A percentile compares a stretch with the other conserved stretches of the same genome.
phyloP scores from a whole-genome alignment of 1,284 basidiomycete genomes.

The Porodaedalea pini region DNA sequence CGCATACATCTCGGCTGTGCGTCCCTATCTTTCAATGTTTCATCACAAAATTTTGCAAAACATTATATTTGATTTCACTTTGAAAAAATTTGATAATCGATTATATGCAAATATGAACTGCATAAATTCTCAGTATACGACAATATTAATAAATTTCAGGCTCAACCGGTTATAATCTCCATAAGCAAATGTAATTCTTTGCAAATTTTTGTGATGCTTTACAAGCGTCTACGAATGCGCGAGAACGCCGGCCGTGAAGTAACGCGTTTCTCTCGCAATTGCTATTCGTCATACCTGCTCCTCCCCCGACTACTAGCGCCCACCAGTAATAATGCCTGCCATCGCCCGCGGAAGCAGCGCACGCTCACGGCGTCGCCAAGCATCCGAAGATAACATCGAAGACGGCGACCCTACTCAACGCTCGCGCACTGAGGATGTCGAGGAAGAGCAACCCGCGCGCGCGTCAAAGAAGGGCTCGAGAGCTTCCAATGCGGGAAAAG shows the following conservation, averaged over 20 bases:
- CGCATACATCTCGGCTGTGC: too few relatives aligned
- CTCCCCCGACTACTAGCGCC: background rate
- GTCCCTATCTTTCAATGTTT: too few relatives aligned
- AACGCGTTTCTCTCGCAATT: background rate
- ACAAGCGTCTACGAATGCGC: too few relatives aligned
- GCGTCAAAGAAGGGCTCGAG: slow-evolving; percentile 1
- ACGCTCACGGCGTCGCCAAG: slow-evolving; percentile 6
- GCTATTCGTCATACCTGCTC: background rate
- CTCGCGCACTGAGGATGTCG: slow-evolving; percentile 15
- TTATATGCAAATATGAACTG: too few relatives aligned
- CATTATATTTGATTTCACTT: too few relatives aligned
- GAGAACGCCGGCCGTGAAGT: background rate
- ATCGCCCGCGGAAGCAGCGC: slow-evolving; percentile 7
- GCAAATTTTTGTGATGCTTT: too few relatives aligned
- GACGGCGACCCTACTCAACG: slow-evolving; percentile 13
- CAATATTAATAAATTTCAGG: too few relatives aligned
- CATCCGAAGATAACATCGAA: slow-evolving; percentile 15
- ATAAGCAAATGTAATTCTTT: too few relatives aligned
- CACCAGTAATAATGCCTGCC: slow-evolving; percentile 3
- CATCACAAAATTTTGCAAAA: too few relatives aligned
- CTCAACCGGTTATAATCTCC: too few relatives aligned
- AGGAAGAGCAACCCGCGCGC: slow-evolving; percentile 3
- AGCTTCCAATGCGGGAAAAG: background rate
- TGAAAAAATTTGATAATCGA: too few relatives aligned
- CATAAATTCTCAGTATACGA: too few relatives aligned